Conservation (phyloP, 164 flowering plant genomes). For the Paratinospora sagittata region DNA sequence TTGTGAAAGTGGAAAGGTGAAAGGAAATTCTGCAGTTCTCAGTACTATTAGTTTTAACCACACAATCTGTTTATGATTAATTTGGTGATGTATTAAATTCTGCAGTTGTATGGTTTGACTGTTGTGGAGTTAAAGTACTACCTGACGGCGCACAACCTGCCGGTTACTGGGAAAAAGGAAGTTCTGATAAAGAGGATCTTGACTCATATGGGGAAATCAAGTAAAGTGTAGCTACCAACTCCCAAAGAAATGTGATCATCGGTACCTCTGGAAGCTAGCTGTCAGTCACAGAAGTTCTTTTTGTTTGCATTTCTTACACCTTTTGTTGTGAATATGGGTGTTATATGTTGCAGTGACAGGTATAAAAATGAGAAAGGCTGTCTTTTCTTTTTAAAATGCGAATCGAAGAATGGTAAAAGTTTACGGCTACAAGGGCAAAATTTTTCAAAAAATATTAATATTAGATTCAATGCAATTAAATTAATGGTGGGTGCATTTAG, state of each 20-base stretch:
- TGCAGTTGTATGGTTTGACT: conserved; percentile 83
- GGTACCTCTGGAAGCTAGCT: neutral
- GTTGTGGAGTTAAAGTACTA: conserved; percentile 66
- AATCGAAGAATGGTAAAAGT: no score
- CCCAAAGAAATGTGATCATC: no score
- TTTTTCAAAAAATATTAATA: no score
- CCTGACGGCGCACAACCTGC: conserved; percentile 60
- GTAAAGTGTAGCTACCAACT: no score
- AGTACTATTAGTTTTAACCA: neutral
- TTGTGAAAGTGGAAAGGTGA: conserved; percentile 82
- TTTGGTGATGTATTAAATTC: neutral
- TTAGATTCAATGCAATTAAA: no score
- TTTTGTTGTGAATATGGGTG: neutral
- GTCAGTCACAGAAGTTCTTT: neutral
- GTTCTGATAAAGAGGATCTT: conserved; percentile 60
- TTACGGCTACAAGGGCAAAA: no score
- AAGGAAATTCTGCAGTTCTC: neutral
- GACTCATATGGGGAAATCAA: conserved; percentile 61
- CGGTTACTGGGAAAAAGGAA: conserved; percentile 78
- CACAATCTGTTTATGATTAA: neutral
- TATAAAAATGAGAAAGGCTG: no score
- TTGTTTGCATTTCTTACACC: neutral
- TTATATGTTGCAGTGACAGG: neutral
- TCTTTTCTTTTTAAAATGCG: no score
- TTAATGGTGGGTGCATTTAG: no score